These are phyloP conservation scores for Monosporascus ibericus DNA, from an alignment of 2,329 filamentous ascomycete genomes.

Conservation along the genomic window DNA sequence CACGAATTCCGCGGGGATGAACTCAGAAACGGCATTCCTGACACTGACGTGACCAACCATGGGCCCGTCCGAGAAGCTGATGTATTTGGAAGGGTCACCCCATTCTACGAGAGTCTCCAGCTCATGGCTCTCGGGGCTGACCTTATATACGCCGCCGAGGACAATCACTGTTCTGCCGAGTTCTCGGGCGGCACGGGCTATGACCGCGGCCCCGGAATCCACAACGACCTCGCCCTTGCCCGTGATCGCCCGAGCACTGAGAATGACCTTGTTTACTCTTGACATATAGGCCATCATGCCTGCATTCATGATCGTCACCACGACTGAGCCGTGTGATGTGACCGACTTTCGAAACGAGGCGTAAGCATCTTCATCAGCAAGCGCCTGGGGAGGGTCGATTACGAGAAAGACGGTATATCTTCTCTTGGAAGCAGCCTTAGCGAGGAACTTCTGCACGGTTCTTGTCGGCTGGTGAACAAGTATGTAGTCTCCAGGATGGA, in stretches of 20 bases:
- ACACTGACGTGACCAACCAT: conserved; percentile 74
- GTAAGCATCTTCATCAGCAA: conserved; percentile 33
- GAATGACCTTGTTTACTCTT: conserved; percentile 88
- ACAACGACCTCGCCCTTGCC: conserved; percentile 84
- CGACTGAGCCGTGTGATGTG: conserved; percentile 68
- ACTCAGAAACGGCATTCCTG: conserved; percentile 74
- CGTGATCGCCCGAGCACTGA: conserved; percentile 80
- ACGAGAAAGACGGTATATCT: conserved; percentile 88
- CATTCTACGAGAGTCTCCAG: conserved; percentile 79
- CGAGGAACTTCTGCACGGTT: conserved; percentile 83
- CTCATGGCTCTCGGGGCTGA: conserved; percentile 83
- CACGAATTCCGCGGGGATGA: conserved; percentile 69
- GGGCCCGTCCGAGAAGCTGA: conserved; percentile 71
- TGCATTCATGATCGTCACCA: conserved; percentile 78
- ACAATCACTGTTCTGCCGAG: conserved; percentile 82
- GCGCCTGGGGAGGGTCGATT: conserved; percentile 48
- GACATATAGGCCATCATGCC: conserved; percentile 93
- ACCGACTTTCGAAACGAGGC: conserved; percentile 69
- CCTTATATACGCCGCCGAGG: conserved; percentile 85
- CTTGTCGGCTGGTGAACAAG: conserved; percentile 81
- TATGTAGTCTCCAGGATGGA: conserved; percentile 88
- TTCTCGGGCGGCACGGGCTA: conserved; percentile 78
- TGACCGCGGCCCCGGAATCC: conserved; percentile 73
- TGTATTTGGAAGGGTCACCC: conserved; percentile 71
- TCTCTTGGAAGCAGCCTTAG: conserved; percentile 80